phyloP scores from a whole-genome alignment of 208 protist species.

The Porcisia hertigi region DNA sequence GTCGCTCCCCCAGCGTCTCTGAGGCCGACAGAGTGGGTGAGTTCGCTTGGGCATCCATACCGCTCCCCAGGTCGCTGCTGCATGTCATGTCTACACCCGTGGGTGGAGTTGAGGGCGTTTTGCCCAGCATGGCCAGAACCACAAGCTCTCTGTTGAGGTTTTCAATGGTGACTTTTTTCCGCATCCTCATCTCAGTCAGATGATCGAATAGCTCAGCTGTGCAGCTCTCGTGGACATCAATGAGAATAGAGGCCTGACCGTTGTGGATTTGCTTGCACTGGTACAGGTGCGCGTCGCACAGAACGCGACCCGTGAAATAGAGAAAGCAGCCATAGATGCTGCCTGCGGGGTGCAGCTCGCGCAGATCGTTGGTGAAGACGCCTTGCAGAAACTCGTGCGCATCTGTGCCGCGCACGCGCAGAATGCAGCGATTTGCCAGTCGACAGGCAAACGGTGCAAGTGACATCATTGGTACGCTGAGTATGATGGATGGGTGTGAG shows the following conservation, averaged over 20 bases:
- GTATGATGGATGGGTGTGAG: not conserved
- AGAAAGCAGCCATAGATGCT: constrained; percentile 86
- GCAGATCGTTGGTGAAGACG: constrained; percentile 81
- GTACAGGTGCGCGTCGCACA: constrained; percentile 84
- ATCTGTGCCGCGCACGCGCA: constrained; percentile 59
- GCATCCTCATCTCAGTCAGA: constrained; percentile 78
- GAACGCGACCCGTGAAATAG: constrained; percentile 73
- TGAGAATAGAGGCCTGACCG: constrained; percentile 42
- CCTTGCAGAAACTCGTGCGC: constrained; percentile 80
- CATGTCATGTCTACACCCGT: not conserved
- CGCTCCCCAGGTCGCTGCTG: not conserved
- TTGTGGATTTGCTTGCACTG: constrained; percentile 36
- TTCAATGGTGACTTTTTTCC: constrained; percentile 71
- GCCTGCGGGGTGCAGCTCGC: constrained; percentile 48
- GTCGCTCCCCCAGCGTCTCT: constrained; percentile 12
- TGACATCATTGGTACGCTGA: constrained; percentile 3
- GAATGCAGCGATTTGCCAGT: constrained; percentile 53
- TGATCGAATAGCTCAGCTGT: constrained; percentile 50
- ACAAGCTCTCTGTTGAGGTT: constrained; percentile 47
- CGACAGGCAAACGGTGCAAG: constrained; percentile 24
- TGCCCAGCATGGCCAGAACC: constrained; percentile 43
- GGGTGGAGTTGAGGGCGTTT: not conserved
- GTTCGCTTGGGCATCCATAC: not conserved
- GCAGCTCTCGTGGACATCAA: constrained; percentile 63
- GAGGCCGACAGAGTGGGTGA: not conserved